These are phyloP conservation scores for Tetradesmus lagerheimii DNA, from an alignment of 139 green algal species.

Conservation along the genomic window DNA sequence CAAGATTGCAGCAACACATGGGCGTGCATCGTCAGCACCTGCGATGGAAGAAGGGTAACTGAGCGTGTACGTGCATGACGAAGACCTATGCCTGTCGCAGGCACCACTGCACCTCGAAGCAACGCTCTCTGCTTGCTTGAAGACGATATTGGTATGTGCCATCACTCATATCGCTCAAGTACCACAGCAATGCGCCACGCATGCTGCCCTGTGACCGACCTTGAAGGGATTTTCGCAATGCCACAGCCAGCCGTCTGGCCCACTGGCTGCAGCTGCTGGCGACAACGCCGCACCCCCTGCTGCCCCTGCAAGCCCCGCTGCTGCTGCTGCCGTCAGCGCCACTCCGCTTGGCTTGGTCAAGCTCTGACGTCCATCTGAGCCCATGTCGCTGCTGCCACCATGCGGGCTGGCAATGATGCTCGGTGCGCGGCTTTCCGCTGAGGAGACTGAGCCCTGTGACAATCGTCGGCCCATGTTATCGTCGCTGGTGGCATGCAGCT, in stretches of 20 bases:
- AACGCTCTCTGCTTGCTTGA: too few species aligned
- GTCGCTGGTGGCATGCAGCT: neutral
- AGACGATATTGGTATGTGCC: too few species aligned
- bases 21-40: neutral
- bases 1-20: slow-evolving; percentile 14
- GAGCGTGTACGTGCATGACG: too few species aligned
- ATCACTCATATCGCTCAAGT: too few species aligned
- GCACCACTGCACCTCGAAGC: too few species aligned
- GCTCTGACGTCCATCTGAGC: neutral
- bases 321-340: neutral
- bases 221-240: slow-evolving; percentile 28
- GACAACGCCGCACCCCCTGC: neutral
- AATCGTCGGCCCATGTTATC: neutral
- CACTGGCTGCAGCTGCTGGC: neutral
- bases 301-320: neutral
- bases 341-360: neutral
- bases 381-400: neutral
- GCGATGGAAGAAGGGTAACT: neutral
- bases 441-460: neutral
- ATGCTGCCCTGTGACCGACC: neutral
- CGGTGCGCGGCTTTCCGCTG: slow-evolving; percentile 4
- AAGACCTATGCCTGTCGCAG: too few species aligned
- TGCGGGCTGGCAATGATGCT: neutral
- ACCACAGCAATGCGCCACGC: too few species aligned
- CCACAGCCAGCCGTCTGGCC: slow-evolving; percentile 31